Conservation (phyloP, 345 rosid species). For the Boechera retrofracta region DNA sequence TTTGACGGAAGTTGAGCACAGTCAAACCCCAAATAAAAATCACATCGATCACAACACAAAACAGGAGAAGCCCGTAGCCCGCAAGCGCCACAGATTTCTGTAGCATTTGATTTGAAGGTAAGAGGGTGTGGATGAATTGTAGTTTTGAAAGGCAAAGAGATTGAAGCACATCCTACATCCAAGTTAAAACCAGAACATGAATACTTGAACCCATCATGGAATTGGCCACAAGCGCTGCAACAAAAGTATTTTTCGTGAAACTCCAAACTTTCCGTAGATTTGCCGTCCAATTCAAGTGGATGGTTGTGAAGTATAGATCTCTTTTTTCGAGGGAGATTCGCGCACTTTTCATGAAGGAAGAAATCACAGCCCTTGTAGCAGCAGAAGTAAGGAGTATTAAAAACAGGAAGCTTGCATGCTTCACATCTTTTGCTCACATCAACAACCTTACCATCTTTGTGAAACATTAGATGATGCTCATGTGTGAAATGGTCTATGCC, state of each 20-base stretch:
- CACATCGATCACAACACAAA: not conserved
- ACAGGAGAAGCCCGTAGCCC: conserved; percentile 1
- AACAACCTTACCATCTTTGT: not conserved
- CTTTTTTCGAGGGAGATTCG: not conserved
- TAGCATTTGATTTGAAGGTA: not conserved
- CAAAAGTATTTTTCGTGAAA: not conserved
- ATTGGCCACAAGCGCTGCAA: conserved; percentile 4
- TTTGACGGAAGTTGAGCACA: too few relatives aligned
- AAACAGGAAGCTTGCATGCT: not conserved
- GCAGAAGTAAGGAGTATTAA: not conserved
- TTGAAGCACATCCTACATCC: conserved; percentile 11
- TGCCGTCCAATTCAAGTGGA: not conserved
- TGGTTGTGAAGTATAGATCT: conserved; percentile 1
- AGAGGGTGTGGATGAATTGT: not conserved
- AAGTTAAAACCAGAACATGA: not conserved
- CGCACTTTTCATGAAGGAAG: not conserved
- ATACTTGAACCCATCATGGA: not conserved
- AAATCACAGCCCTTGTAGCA: not conserved
- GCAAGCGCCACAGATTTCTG: not conserved
- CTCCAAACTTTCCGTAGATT: not conserved
- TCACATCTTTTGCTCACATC: not conserved
- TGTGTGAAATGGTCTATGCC: not conserved
- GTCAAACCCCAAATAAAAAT: too few relatives aligned
- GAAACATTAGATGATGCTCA: not conserved
- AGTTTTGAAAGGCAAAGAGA: not conserved